These are phyloP conservation scores for Zasmidium angulare DNA, from an alignment of 2,329 filamentous ascomycete genomes.

Conservation along the genomic window DNA sequence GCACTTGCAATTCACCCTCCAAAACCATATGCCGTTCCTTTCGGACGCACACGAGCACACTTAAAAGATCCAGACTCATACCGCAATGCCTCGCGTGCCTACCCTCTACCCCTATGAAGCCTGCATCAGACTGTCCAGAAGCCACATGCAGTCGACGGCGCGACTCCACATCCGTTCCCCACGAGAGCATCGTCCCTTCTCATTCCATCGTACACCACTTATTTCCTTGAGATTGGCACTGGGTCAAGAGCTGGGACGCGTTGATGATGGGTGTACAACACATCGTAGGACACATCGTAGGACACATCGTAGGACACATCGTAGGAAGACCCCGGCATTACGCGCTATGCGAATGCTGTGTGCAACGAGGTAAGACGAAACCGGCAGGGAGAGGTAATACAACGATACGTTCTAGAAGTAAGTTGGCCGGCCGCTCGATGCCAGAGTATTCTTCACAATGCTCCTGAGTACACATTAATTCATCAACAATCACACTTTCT, in stretches of 20 bases:
- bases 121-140: neutral
- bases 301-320: no score
- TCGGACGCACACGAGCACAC: no score
- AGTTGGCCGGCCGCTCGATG: neutral
- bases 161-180: neutral
- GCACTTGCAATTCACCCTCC: no score
- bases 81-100: neutral
- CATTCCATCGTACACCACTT: neutral
- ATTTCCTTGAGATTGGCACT: neutral
- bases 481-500: neutral
- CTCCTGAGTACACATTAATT: neutral
- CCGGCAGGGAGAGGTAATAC: no score
- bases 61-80: no score
- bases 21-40: no score
- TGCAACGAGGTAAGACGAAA: neutral
- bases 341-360: neutral
- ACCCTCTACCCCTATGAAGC: neutral
- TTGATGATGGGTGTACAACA: no score
- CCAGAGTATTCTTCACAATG: neutral
- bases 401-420: neutral
- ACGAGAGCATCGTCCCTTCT: neutral
- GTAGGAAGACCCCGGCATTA: no score
- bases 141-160: neutral
- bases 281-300: no score
- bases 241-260: neutral